Evolutionary conservation across 176 grass and related monocot species (phyloP), one percentile per base, ranked within the genome.

Genomic region (Olyra latifolia): DNA sequence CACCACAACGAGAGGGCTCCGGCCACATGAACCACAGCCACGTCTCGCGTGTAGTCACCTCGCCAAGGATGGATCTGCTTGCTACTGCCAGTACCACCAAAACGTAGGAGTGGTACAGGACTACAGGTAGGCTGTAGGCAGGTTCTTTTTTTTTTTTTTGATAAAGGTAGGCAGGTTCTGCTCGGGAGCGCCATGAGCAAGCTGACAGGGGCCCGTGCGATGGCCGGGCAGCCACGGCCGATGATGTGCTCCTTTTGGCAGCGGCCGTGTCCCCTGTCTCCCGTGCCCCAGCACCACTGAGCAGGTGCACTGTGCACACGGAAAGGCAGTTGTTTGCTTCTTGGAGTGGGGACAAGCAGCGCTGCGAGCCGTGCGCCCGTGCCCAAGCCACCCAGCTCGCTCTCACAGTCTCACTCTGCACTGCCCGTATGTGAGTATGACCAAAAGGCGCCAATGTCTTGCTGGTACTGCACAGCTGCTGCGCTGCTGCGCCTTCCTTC

Each of bases 281-380:
- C 83, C 50, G 28, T 54, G 65, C 78, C 66, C 52, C 66, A 23
- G 16, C 74, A 46, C 39, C 55, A 13, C 24, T 15, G n/a, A 43
- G 53, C 54, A 11, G 24, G 6, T 15, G 2, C 79, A 8, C 80
- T 10, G 6, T 15, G 2, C 79, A 8, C 80, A 66, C 73, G 60
- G 41, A 80, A 67, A 27, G 65, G 42, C 7, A 9, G 25, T 75
- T 80, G 75, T 74, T 79, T 84, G 81, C 74, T 84, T 83, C 81
- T 80, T 10, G 9, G 17, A 6, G 52, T 27, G 75, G 81, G 76
- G 81, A 69, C 87, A 80, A 75, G 27, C 76, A 1, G 71, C 17
- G 53, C 23, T 10, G 40, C 66, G 27, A 6, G 45, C 44, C 44
- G 44, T 20, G 22, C n/a, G n/a, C n/a, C 17, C 8, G 38, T 22